A percentile compares a stretch with the other conserved stretches of the same genome.
phyloP scores from a whole-genome alignment of 2,329 filamentous ascomycete genomes.

The Ascochyta lentis region DNA sequence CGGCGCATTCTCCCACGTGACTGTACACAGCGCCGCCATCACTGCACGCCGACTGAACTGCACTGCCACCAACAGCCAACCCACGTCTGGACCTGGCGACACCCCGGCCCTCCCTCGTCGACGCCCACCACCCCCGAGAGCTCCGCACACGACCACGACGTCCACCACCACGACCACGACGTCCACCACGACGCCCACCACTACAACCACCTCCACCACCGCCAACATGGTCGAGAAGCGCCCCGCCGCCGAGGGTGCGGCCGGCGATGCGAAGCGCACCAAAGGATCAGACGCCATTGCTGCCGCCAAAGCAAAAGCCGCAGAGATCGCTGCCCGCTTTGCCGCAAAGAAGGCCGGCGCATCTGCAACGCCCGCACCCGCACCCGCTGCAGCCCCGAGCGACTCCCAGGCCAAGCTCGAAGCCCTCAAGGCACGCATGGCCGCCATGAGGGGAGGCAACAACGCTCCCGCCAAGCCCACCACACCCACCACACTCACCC shows the following conservation, averaged over 20 bases:
- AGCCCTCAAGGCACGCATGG: slow-evolving; percentile 35
- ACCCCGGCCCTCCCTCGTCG: too few relatives aligned
- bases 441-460: slow-evolving; percentile 53
- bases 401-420: slow-evolving; percentile 20
- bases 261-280: slow-evolving; percentile 44
- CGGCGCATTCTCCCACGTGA: background rate
- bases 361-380: slow-evolving; percentile 18
- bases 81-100: too few relatives aligned
- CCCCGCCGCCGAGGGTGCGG: slow-evolving; percentile 45
- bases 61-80: too few relatives aligned
- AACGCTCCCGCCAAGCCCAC: slow-evolving; percentile 65
- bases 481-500: slow-evolving; percentile 35
- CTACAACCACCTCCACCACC: background rate
- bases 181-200: background rate
- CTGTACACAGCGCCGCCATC: background rate
- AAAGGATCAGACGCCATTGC: slow-evolving; percentile 48
- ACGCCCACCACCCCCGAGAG: slow-evolving; percentile 14
- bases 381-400: slow-evolving; percentile 15
- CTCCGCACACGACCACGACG: slow-evolving; percentile 4
- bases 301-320: slow-evolving; percentile 43
- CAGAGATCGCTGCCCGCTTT: slow-evolving; percentile 43
- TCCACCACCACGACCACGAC: background rate
- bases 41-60: too few relatives aligned
- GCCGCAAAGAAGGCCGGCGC: slow-evolving; percentile 35
- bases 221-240: slow-evolving; percentile 53